Base-by-base conservation (phyloP, 495 filamentous ascomycete genomes). In the Hypoxylon cercidicola region DNA sequence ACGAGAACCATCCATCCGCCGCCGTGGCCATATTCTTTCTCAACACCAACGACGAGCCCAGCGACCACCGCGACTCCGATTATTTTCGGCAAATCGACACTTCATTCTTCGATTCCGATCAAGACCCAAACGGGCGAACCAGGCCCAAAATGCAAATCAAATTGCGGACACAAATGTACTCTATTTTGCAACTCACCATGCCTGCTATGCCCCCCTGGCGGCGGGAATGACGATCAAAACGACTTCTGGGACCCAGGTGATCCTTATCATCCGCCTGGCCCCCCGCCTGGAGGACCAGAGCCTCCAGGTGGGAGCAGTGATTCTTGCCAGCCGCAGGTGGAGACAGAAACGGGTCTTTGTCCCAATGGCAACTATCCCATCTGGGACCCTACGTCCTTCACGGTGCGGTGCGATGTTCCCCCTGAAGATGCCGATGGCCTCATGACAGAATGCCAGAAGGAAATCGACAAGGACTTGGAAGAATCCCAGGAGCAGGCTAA, bases 1-100 rank as follows among this genome's bases (percentile, higher is more conserved):
- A 49, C 44, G n/a, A 58, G 55, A 21, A 58, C 55, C 11, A 58
- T 58, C 25, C 35, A 20, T 3, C 55, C 55, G 0, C 55, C 55
- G 4, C 55, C 55, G 13, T 58, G 34, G 23, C 55, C 55, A 0
- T 58, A 58, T 21, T 46, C 55, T 4, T 47, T 58, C 23, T 30
- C 35, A 30, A 23, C 19, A 13, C 25, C 55, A 40, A 16, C 49
- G n/a, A 39, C 25, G 9, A 20, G 7, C 16, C 25, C 19, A 12
- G 9, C 9, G 32, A 5, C 15, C 4, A n/a, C n/a, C n/a, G n/a
- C n/a, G n/a, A n/a, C n/a, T n/a, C n/a, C n/a, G n/a, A n/a, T n/a
- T n/a, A n/a, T n/a, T n/a, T n/a, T n/a, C n/a, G n/a, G n/a, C n/a
- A n/a, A n/a, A n/a, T n/a, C n/a, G n/a, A n/a, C n/a, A n/a, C n/a